Base-by-base conservation (phyloP, 345 rosid species). In the Aethionema arabicum region DNA sequence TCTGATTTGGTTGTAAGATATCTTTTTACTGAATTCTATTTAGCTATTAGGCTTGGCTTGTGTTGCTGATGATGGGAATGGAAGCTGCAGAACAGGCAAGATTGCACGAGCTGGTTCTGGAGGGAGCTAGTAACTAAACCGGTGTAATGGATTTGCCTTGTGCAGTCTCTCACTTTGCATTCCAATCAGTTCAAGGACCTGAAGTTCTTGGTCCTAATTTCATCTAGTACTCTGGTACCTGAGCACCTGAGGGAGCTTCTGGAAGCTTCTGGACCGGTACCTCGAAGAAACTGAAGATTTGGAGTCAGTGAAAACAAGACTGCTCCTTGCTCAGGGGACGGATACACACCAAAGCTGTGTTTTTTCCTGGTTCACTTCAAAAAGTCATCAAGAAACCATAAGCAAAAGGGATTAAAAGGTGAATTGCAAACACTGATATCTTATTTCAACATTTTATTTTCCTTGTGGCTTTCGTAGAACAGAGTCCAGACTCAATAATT, bases 21-120 rank as follows among this genome's bases (percentile, higher is more conserved):
- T 38, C 30, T n/a, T 52, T 32, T 5, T 43, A 41, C 29, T 32
- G 27, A 21, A 21, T 21, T 21, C 2, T 21, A 2, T 21, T 21
- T 1, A 21, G 27, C 27, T 21, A 21, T 21, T 21, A 21, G 27
- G 27, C 27, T 21, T 21, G 2, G 27, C 27, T 21, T 21, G 27
- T 21, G 27, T 21, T 21, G 27, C 27, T 21, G 27, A 21, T 21
- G 27, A 30, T 11, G 32, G 12, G 29, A 11, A 14, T 52, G 61
- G 55, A 8, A 10, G 35, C 61, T 60, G 47, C 11, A 32, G 59
- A 40, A 57, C 8, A 48, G 59, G 43, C 57, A 59, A 33, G 65
- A 36, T 8, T 35, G 54, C 29, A 7, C 49, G 5, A 68, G 54
- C 54, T 59, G 60, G 33, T 52, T 52, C 32, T 52, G 14, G 54